Evolutionary conservation across 805 yeast genomes (phyloP), one percentile per base, ranked within the genome.

Genomic region (Metschnikowia corniflorae): DNA sequence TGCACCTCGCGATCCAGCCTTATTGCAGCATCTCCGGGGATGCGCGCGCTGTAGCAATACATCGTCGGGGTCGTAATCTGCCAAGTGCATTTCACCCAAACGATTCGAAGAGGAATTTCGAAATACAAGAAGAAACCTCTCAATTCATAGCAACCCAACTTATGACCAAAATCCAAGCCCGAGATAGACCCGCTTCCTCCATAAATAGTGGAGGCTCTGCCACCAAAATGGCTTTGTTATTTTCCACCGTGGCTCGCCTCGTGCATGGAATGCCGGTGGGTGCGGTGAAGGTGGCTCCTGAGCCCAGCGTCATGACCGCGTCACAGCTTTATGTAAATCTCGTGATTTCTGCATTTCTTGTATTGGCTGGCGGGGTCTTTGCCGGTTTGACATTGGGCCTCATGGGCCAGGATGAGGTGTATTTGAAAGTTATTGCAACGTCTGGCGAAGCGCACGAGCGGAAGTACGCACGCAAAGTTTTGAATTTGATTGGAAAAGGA

Each of bases 401-500:
- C 8, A 91, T 91, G 98, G 97, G 97, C 49, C 97, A 91, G 61
- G 97, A 91, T 60, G 97, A 91, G 60, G 91, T 91, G 16, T 86
- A 89, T 53, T 70, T 91, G 43, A 91, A 86, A 60, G 98, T 91
- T 9, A 82, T 91, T 43, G 80, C 88, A 37, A 78, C 83, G 30
- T 78, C 88, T n/a, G 97, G 98, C n/a, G 80, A 82, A 10, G 58
- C 70, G 2, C 47, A 55, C 5, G 97, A 91, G 58, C 74, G 82
- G 24, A 70, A 64, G 34, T 72, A 78, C 46, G 93, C 97, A 9
- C 59, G 65, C 15, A 80, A 75, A 48, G 97, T 91, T 20, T 71
- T 91, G 40, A 57, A 65, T 14, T 68, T 91, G 46, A 75, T 91
- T 37, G 77, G 82, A 26, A 70, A 78, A 39, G 97, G 97, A 40